Base-by-base conservation (phyloP, 2,329 filamentous ascomycete species). In the Clonostachys rhizophaga region DNA sequence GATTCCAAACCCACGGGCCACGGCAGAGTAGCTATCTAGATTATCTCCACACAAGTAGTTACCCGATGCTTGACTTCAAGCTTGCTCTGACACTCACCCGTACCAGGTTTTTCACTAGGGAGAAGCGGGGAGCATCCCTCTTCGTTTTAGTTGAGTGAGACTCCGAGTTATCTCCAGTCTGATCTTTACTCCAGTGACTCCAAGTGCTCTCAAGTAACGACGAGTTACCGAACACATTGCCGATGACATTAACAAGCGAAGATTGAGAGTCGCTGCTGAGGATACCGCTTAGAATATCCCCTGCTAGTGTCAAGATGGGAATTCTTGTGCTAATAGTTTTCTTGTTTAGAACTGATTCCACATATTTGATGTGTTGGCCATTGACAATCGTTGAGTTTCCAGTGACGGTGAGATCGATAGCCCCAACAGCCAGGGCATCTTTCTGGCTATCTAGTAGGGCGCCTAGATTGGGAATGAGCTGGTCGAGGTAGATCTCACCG, bases 261-360 rank as follows among this genome's bases (percentile, higher is more conserved):
- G 51, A 54, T 9, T 56, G 46, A 2, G 47, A 53, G 14, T 57
- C 56, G 13, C 52, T 58, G 12, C 58, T 58, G 3, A 65, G 13
- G 34, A 73, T 52, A 40, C 69, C 67, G 43, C 58, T 54, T 13
- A 70, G 43, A 10, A 72, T 54, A 45, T 72, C 65, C 24, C 60
- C 56, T 10, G 70, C 16, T 5, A 75, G 48, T 5, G 61, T 65
- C 24, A 71, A 58, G 34, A 74, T 64, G 0, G 71, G 63, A 2
- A 70, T 54, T 1, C 55, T 55, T 8, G 68, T 59, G 0, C 57
- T 51, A 6, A 76, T 57, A 2, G 54, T 60, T 39, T 70, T 66
- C 0, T 58, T 60, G 48, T 68, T 68, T 37, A 77, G 55, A 8
- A 76, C 63, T 2, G 62, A 55, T 47, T 76, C 71, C n/a, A 72